Percentiles rank a stretch among this genome's conserved stretches.
Conservation (phyloP, 176 grass and related monocot genomes). For the Canna indica region DNA sequence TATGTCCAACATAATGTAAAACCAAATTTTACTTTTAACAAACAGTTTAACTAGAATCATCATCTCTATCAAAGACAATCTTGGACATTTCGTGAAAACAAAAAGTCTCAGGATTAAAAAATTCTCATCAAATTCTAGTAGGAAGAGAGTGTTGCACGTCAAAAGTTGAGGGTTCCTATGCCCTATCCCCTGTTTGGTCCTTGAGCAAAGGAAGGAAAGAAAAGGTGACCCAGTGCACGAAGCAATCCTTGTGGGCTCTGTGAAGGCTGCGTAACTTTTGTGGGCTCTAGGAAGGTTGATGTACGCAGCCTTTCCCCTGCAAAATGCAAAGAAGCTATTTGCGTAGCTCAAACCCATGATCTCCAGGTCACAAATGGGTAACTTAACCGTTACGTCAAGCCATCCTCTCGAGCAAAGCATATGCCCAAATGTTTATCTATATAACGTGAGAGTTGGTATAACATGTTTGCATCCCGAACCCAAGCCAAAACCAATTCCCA, state of each 20-base stretch:
- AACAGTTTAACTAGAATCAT: background rate
- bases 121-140: background rate
- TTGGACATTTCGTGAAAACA: background rate
- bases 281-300: no score
- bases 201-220: background rate
- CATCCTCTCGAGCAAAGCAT: no score
- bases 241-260: no score
- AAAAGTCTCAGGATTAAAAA: background rate
- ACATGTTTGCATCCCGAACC: background rate
- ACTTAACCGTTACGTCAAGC: no score
- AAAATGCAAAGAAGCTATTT: no score
- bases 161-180: background rate
- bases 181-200: background rate
- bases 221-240: no score
- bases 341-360: no score
- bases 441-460: background rate
- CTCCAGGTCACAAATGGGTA: no score
- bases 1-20: background rate
- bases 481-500: background rate
- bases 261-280: no score
- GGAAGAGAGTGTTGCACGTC: no score
- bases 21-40: background rate
- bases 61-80: background rate
- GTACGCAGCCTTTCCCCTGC: no score
- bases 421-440: background rate